Evolutionary conservation across 1,139 yeast genomes (phyloP).

Genomic region (Taphrina confusa): DNA sequence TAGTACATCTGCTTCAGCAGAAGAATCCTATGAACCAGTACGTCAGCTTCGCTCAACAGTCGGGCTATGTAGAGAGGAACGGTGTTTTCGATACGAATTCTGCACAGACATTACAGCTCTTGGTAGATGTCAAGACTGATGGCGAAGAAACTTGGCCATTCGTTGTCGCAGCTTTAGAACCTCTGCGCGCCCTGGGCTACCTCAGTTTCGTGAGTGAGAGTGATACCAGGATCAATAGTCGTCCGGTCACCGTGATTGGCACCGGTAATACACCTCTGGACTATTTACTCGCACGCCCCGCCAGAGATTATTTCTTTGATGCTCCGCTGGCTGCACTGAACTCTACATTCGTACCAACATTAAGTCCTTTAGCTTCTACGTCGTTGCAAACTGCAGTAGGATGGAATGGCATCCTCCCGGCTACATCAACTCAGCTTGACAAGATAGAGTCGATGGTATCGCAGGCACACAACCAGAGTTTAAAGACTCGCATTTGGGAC

Average conservation of each 20-base stretch:
- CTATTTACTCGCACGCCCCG: conserved; percentile 35
- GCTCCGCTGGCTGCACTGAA: conserved; percentile 40
- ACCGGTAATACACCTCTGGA: conserved; percentile 41
- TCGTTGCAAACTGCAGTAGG: conserved; percentile 35
- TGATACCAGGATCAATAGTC: conserved; percentile 41
- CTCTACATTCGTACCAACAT: conserved; percentile 36
- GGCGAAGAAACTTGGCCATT: conserved; percentile 47
- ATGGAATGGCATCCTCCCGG: conserved; percentile 38
- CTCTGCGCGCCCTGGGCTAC: conserved; percentile 48
- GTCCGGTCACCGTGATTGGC: conserved; percentile 52
- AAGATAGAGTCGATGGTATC: conserved; percentile 44
- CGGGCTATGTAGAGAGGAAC: conserved; percentile 17
- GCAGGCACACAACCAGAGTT: conserved; percentile 48
- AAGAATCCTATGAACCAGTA: conserved; percentile 46
- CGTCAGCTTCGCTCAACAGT: conserved; percentile 1
- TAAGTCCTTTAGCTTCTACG: conserved; percentile 42
- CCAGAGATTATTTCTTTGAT: conserved; percentile 43
- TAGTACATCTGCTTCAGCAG: conserved; percentile 54
- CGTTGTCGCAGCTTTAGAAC: conserved; percentile 47
- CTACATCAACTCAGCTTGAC: conserved; percentile 44
- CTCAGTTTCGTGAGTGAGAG: conserved; percentile 47
- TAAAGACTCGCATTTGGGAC: conserved; percentile 56
- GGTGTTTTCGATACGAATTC: conserved; percentile 54
- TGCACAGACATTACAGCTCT: conserved; percentile 50
- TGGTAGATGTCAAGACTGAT: conserved; percentile 55